phyloP scores from a whole-genome alignment of 2,329 filamentous ascomycete genomes.

The Phyllosticta ampelicida region DNA sequence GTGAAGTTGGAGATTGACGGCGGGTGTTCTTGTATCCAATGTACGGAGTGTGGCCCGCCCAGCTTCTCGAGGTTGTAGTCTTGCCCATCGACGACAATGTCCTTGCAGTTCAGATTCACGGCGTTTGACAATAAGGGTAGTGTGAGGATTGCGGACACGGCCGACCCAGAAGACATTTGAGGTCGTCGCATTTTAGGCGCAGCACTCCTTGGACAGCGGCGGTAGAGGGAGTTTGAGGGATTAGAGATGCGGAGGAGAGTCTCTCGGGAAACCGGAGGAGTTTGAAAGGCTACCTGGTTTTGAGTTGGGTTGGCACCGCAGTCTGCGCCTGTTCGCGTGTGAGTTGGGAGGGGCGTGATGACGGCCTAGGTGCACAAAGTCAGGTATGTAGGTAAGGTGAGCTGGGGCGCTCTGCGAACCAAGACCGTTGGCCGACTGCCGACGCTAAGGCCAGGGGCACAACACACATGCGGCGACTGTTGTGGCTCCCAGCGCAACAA shows the following conservation, averaged over 20 bases:
- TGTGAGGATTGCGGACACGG: slow-evolving; percentile 14
- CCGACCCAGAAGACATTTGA: neutral
- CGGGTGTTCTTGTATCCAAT: slow-evolving; percentile 39
- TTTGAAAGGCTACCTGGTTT: neutral
- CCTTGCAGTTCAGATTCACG: slow-evolving; percentile 51
- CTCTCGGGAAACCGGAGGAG: neutral
- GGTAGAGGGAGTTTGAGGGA: neutral
- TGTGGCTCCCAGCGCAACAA: neutral
- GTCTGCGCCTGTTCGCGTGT: neutral
- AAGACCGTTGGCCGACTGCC: neutral
- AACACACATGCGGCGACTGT: neutral
- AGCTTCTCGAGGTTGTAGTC: slow-evolving; percentile 55
- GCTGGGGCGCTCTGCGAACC: neutral
- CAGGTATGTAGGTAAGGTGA: neutral
- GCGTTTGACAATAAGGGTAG: slow-evolving; percentile 22
- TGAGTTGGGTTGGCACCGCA: neutral
- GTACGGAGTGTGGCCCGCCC: slow-evolving; percentile 57
- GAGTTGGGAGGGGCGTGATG: neutral
- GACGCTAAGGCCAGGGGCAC: neutral
- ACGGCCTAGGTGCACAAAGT: neutral
- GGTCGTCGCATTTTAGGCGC: slow-evolving; percentile 5
- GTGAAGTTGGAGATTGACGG: slow-evolving; percentile 58
- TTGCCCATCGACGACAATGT: slow-evolving; percentile 47
- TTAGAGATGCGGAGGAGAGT: neutral
- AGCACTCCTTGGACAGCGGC: neutral